Base-by-base conservation (phyloP, 2,329 filamentous ascomycete genomes). In the Aspergillus ustus region DNA sequence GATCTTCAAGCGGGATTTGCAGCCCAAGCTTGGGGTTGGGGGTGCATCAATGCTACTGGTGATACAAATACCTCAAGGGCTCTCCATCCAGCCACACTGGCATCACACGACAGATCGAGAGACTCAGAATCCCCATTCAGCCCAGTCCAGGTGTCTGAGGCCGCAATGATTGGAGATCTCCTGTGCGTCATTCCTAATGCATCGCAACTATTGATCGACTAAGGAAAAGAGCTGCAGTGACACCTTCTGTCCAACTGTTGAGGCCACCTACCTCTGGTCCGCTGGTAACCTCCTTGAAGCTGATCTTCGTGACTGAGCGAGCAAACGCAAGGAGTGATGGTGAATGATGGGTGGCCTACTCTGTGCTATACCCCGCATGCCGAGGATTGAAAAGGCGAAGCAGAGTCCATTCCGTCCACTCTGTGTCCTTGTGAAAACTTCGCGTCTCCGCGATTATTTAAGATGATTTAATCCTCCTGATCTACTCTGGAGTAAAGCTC, bases 101-200 rank as follows among this genome's bases (percentile, higher is more conserved):
- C 59, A 57, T 61, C 46, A 61, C 59, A 56, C 59, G 52, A 48
- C 49, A 52, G 46, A 43, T 31, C 34, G 11, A 40, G 11, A 40
- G 34, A 40, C 8, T 50, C 25, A 50, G 25, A 8, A 29, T 31
- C 29, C n/a, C 48, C 48, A 29, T 50, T 31, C 25, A 50, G 25
- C 15, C 52, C 34, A 19, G 19, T 28, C 28, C 40, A 54, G 52
- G 52, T 22, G 46, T 54, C 45, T 54, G 53, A 48, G 37, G 49
- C 9, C 48, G 34, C 34, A 40, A 15, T 51, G 31, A 53, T 31
- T 53, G 48, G 43, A 31, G 57, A 59, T 59, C 53, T 61, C 49
- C 54, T 61, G 59, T 61, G 59, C 53, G 54, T 53, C 59, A 61
- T 61, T 53, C 49, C 54, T 53, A 53, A 57, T 61, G 59, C 49